A percentile compares a stretch with the other conserved stretches of the same genome.
phyloP scores from a whole-genome alignment of 2,329 filamentous ascomycete species.

The Gliomastix tumulicola region DNA sequence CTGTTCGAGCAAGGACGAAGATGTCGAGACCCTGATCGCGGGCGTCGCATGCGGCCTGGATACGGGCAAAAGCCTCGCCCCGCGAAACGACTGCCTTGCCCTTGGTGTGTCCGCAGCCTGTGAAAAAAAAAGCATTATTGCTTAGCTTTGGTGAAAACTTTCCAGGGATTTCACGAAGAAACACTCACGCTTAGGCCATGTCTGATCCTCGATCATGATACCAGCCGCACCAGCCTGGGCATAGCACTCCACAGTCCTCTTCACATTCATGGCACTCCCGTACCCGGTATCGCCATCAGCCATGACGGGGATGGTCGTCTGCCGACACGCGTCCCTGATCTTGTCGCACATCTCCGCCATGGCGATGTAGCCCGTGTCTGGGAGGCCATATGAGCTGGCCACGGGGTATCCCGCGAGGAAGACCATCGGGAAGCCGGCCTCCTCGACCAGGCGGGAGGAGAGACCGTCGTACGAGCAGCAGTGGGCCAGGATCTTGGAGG shows the following conservation, averaged over 20 bases:
- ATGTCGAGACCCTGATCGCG: slow-evolving; percentile 36
- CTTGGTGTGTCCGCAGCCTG: slow-evolving; percentile 29
- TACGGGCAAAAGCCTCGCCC: slow-evolving; percentile 35
- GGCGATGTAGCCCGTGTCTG: slow-evolving; percentile 41
- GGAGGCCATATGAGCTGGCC: slow-evolving; percentile 29
- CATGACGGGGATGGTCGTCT: slow-evolving; percentile 30
- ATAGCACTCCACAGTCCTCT: slow-evolving; percentile 33
- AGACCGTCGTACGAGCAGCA: slow-evolving; percentile 34
- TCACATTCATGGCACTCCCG: slow-evolving; percentile 38
- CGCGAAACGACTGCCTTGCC: slow-evolving; percentile 36
- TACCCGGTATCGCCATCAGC: slow-evolving; percentile 41
- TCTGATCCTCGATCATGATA: slow-evolving; percentile 38
- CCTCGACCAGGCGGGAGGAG: slow-evolving; percentile 32
- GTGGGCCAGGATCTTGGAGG: slow-evolving; percentile 34
- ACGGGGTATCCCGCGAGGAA: slow-evolving; percentile 36
- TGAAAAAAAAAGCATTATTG: too few relatives aligned
- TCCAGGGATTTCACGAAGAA: not conserved
- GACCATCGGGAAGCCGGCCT: slow-evolving; percentile 36
- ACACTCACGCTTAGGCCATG: slow-evolving; percentile 36
- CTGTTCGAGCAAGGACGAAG: slow-evolving; percentile 36
- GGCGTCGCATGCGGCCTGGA: slow-evolving; percentile 37
- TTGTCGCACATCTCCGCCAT: slow-evolving; percentile 36
- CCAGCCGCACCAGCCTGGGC: slow-evolving; percentile 30
- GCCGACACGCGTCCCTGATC: slow-evolving; percentile 31
- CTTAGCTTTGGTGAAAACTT: too few relatives aligned